These are phyloP conservation scores for Isochrysis galbana DNA, from an alignment of 78 protist species.

Conservation along the genomic window DNA sequence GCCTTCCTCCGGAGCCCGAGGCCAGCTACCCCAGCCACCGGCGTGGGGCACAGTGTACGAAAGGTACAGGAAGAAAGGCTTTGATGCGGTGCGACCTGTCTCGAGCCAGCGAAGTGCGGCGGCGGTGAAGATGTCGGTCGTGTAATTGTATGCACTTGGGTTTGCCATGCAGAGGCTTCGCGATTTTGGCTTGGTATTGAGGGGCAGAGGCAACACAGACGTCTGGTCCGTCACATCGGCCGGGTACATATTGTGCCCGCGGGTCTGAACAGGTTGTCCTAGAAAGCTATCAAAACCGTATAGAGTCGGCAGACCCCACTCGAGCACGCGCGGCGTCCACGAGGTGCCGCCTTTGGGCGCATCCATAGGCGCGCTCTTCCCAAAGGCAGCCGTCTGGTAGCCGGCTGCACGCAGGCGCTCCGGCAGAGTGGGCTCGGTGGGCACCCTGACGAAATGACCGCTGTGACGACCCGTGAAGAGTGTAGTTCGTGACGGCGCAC, in stretches of 20 bases:
- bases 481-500: background rate
- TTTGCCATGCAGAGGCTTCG: background rate
- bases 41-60: background rate
- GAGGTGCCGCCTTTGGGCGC: background rate
- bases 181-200: background rate
- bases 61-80: background rate
- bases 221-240: background rate
- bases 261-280: background rate
- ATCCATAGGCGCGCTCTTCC: background rate
- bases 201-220: background rate
- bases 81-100: background rate
- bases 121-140: background rate
- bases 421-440: background rate
- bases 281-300: background rate
- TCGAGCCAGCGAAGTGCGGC: background rate
- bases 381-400: background rate
- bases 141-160: background rate
- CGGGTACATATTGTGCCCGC: background rate
- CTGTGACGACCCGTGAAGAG: background rate
- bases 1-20: background rate
- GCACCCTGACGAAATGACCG: background rate
- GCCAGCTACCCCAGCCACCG: background rate
- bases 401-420: background rate
- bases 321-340: background rate
- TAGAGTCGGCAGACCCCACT: background rate